A percentile compares a stretch with the other conserved stretches of the same genome.
These are phyloP conservation scores for Sporothrix brasiliensis DNA, from an alignment of 2,329 filamentous ascomycete genomes.

Conservation along the genomic window DNA sequence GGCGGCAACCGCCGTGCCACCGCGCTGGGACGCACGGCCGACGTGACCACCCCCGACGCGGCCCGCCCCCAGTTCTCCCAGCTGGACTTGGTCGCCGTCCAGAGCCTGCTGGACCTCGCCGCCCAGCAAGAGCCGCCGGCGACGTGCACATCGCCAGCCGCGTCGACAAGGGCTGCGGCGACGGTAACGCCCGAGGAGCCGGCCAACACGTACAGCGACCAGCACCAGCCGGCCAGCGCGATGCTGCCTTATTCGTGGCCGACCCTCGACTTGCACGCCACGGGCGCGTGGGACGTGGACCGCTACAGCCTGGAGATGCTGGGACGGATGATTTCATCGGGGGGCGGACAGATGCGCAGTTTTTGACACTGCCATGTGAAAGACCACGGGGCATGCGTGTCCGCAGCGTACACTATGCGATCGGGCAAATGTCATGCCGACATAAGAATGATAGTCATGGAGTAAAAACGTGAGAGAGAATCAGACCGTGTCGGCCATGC, in stretches of 20 bases:
- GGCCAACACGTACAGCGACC: too few species aligned
- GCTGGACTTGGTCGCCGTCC: conserved; percentile 30
- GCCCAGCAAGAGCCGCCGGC: conserved; percentile 20
- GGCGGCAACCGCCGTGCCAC: too few species aligned
- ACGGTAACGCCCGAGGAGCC: too few species aligned
- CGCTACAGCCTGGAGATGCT: conserved; percentile 27
- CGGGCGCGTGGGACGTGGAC: conserved; percentile 8
- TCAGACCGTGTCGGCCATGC: too few species aligned
- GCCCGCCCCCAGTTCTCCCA: neutral
- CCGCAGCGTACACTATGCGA: too few species aligned
- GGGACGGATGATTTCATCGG: conserved; percentile 8
- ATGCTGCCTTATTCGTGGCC: neutral
- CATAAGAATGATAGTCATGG: too few species aligned
- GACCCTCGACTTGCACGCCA: neutral
- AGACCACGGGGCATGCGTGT: too few species aligned
- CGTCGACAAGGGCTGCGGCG: neutral
- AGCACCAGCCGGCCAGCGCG: too few species aligned
- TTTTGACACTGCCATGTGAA: too few species aligned
- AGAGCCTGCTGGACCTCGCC: conserved; percentile 28
- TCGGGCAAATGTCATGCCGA: too few species aligned
- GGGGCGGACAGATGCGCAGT: neutral
- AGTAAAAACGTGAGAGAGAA: too few species aligned
- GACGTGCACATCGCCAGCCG: neutral
- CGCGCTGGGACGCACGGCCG: too few species aligned
- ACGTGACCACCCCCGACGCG: neutral